A percentile compares a stretch with the other conserved stretches of the same genome.
These are phyloP conservation scores for Suillus spraguei DNA, from an alignment of 768 basidiomycete genomes.

Conservation along the genomic window DNA sequence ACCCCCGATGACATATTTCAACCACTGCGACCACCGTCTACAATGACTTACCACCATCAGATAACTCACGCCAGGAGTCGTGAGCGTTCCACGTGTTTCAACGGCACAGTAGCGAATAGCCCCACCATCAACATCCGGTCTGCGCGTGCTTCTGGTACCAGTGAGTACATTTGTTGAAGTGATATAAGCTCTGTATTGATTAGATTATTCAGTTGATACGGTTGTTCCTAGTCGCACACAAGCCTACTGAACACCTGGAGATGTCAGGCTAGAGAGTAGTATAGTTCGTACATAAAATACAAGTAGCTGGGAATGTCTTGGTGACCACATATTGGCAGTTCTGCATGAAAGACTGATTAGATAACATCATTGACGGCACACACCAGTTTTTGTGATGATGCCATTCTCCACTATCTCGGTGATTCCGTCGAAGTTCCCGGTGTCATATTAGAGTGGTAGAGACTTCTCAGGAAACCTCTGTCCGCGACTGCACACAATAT, in stretches of 20 bases:
- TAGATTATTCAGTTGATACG: background rate
- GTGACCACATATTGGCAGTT: background rate
- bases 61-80: background rate
- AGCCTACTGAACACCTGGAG: background rate
- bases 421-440: constrained; percentile 26
- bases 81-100: background rate
- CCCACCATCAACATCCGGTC: background rate
- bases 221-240: background rate
- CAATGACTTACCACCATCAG: background rate
- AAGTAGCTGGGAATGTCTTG: too few species aligned
- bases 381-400: constrained; percentile 28
- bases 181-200: background rate
- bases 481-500: constrained; percentile 23
- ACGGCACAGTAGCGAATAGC: background rate
- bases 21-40: background rate
- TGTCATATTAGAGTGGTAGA: constrained; percentile 23
- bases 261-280: background rate
- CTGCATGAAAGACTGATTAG: background rate
- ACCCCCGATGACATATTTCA: background rate
- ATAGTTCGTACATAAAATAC: background rate
- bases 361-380: background rate
- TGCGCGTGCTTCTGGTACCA: background rate
- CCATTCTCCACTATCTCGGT: constrained; percentile 20
- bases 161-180: background rate
- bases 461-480: constrained; percentile 27